Evolutionary conservation across 2,329 filamentous ascomycete species (phyloP).

Genomic region (Hypoxylon sp.): DNA sequence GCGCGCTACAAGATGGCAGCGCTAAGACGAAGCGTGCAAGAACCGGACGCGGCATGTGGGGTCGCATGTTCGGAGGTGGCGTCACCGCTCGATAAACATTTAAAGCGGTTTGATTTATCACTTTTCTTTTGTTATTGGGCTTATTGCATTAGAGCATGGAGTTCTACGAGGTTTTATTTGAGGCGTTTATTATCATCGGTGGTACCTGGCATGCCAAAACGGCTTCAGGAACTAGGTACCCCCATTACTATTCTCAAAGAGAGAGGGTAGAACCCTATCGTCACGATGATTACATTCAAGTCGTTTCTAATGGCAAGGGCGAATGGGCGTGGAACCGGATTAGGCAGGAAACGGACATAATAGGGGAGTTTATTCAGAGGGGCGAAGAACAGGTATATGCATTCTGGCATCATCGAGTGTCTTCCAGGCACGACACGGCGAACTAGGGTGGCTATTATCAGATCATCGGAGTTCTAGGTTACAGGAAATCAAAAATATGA

Average conservation of each 20-base stretch:
- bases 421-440: slow-evolving; percentile 5
- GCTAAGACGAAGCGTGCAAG: slow-evolving; percentile 59
- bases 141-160: slow-evolving; percentile 32
- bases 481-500: slow-evolving; percentile 14
- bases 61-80: slow-evolving; percentile 60
- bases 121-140: slow-evolving; percentile 19
- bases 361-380: slow-evolving; percentile 14
- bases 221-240: no score
- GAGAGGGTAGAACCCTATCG: slow-evolving; percentile 24
- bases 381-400: slow-evolving; percentile 18
- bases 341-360: slow-evolving; percentile 19
- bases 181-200: no score
- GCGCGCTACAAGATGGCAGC: slow-evolving; percentile 57
- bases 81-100: slow-evolving; percentile 52
- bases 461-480: slow-evolving; percentile 28
- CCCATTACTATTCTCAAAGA: no score
- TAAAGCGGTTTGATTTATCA: slow-evolving; percentile 11
- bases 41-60: slow-evolving; percentile 60
- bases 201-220: no score
- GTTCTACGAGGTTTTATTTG: slow-evolving; percentile 21
- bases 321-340: slow-evolving; percentile 6
- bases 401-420: slow-evolving; percentile 30
- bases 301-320: slow-evolving; percentile 7
- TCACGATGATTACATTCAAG: slow-evolving; percentile 24
- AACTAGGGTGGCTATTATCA: no score